Evolutionary conservation across 306 rosid genomes (phyloP).

Genomic region (Trifolium repens): DNA sequence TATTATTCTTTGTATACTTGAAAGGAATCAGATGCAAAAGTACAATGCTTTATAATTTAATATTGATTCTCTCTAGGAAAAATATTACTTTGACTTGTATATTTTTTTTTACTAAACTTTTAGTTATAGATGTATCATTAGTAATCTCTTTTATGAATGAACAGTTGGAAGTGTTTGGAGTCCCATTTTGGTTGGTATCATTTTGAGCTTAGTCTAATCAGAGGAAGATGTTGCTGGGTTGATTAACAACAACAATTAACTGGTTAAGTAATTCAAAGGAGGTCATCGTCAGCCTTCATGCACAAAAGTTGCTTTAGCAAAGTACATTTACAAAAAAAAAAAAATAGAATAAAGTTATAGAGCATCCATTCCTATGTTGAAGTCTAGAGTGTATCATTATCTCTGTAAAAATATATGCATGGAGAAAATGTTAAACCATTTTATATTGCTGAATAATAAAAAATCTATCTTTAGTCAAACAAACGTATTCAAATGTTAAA

Average conservation of each 20-base stretch:
- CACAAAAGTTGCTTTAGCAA: slow-evolving; percentile 37
- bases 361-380: slow-evolving; percentile 13
- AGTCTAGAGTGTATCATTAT: not conserved
- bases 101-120: too few species aligned
- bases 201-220: slow-evolving; percentile 28
- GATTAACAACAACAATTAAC: not conserved
- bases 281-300: not conserved
- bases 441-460: not conserved
- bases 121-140: not conserved
- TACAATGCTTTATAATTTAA: not conserved
- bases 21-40: slow-evolving; percentile 48
- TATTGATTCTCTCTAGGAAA: not conserved
- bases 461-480: not conserved
- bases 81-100: not conserved
- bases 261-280: not conserved
- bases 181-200: slow-evolving; percentile 31
- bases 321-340: slow-evolving; percentile 12
- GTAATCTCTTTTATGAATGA: slow-evolving; percentile 33
- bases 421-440: not conserved
- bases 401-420: not conserved
- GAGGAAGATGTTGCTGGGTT: not conserved
- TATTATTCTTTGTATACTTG: not conserved
- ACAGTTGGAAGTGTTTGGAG: slow-evolving; percentile 43
- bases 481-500: not conserved
- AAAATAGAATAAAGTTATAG: slow-evolving; percentile 38